phyloP scores from a whole-genome alignment of 2,329 filamentous ascomycete genomes.

The Neofusicoccum parvum region DNA sequence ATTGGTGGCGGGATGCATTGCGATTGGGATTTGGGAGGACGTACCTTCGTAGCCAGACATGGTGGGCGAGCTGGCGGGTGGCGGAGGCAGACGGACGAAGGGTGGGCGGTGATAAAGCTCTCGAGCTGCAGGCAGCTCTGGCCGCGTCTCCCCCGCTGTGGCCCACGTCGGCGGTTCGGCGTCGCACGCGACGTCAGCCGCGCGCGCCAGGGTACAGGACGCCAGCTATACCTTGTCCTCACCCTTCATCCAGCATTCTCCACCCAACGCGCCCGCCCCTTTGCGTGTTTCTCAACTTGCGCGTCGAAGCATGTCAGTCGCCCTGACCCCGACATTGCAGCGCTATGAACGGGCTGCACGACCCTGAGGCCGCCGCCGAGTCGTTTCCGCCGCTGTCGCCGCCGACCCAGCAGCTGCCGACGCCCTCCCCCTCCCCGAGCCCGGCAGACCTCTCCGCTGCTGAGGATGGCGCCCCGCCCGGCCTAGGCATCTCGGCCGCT shows the following conservation, averaged over 20 bases:
- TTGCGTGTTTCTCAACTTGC: background rate
- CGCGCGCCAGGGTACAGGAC: background rate
- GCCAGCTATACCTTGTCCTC: background rate
- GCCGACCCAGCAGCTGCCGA: constrained; percentile 31
- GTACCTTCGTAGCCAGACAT: constrained; percentile 68
- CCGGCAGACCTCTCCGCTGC: background rate
- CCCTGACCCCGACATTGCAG: constrained; percentile 6
- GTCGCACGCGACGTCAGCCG: constrained; percentile 4
- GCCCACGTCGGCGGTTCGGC: background rate
- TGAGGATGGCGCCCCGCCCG: background rate
- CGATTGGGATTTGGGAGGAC: constrained; percentile 7
- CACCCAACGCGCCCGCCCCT: background rate
- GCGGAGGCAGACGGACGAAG: background rate
- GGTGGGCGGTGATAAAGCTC: background rate
- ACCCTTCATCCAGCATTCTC: background rate
- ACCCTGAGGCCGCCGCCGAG: constrained; percentile 28
- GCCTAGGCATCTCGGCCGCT: background rate
- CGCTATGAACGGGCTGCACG: constrained; percentile 35
- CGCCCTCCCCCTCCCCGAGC: constrained; percentile 26
- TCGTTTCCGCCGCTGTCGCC: constrained; percentile 17
- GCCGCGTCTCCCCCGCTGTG: constrained; percentile 9
- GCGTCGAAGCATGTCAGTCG: constrained; percentile 12
- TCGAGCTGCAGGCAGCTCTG: constrained; percentile 6
- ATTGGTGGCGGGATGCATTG: background rate
- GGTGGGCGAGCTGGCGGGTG: constrained; percentile 60